These are phyloP conservation scores for Paramecium pentaurelia DNA, from an alignment of 73 alveolate species.

Conservation along the genomic window DNA sequence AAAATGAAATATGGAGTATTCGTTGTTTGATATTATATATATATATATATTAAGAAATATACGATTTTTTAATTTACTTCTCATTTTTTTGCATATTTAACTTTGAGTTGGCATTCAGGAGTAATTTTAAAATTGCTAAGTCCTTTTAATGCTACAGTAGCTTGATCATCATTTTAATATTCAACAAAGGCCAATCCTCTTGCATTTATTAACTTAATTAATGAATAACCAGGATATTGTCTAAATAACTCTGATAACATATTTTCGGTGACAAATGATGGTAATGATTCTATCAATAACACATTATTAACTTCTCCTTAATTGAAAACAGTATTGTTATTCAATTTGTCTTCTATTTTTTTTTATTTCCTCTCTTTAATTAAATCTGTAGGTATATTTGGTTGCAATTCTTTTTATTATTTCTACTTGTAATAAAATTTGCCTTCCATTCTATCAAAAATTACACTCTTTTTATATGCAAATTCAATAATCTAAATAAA, in stretches of 20 bases:
- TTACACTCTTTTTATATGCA: constrained; percentile 7
- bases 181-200: constrained; percentile 48
- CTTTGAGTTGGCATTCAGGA: not conserved
- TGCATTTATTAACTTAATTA: not conserved
- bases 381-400: not conserved
- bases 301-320: constrained; percentile 39
- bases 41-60: not conserved
- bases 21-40: not conserved
- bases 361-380: not conserved
- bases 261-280: not conserved
- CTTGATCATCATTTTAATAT: not conserved
- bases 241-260: not conserved
- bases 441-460: constrained; percentile 47
- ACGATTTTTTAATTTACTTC: not conserved
- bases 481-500: not conserved
- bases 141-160: constrained; percentile 41
- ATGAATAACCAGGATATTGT: constrained; percentile 35
- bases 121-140: not conserved
- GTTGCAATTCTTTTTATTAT: constrained; percentile 24
- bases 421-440: constrained; percentile 25
- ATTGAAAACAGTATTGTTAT: not conserved
- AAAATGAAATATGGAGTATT: constrained; percentile 33
- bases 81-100: constrained; percentile 19
- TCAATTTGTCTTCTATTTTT: not conserved
- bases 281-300: not conserved